phyloP scores from a whole-genome alignment of 306 rosid genomes.

The Elaeagnus macrophylla region DNA sequence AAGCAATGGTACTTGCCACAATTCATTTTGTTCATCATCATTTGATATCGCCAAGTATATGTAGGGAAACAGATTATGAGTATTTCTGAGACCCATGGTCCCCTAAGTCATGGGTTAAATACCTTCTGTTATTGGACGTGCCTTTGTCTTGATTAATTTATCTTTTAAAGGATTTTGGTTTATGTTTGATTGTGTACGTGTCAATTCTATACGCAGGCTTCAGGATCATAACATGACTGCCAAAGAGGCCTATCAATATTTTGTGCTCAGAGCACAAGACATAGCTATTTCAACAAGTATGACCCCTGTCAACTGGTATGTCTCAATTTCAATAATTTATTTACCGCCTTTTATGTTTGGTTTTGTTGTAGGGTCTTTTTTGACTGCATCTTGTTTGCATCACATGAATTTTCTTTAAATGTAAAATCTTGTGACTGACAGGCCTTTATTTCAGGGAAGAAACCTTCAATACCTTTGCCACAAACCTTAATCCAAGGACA shows the following conservation, averaged over 20 bases:
- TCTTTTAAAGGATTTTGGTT: conserved; percentile 3
- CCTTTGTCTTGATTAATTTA: conserved; percentile 1
- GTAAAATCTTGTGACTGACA: conserved; percentile 10
- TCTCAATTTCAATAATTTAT: conserved; percentile 4
- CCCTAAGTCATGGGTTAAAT: conserved; percentile 1
- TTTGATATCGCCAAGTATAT: neutral
- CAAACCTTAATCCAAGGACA: conserved; percentile 70
- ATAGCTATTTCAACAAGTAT: conserved; percentile 72
- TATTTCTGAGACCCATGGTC: neutral
- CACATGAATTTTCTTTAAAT: neutral
- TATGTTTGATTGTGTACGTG: conserved; percentile 4
- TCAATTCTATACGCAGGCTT: conserved; percentile 56
- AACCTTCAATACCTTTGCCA: conserved; percentile 70
- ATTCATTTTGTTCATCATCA: conserved; percentile 11
- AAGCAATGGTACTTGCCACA: conserved; percentile 55
- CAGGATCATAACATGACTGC: conserved; percentile 53
- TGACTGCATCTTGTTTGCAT: neutral
- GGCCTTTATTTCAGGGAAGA: conserved; percentile 68
- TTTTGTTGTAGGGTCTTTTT: conserved; percentile 9
- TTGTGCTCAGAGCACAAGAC: conserved; percentile 82
- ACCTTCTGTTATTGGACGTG: conserved; percentile 1
- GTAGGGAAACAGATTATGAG: neutral
- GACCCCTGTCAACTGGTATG: conserved; percentile 95
- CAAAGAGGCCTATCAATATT: conserved; percentile 74
- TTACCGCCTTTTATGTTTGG: conserved; percentile 7